These are phyloP conservation scores for Nyssa sinensis DNA, from an alignment of 148 eudicot species.

Conservation along the genomic window DNA sequence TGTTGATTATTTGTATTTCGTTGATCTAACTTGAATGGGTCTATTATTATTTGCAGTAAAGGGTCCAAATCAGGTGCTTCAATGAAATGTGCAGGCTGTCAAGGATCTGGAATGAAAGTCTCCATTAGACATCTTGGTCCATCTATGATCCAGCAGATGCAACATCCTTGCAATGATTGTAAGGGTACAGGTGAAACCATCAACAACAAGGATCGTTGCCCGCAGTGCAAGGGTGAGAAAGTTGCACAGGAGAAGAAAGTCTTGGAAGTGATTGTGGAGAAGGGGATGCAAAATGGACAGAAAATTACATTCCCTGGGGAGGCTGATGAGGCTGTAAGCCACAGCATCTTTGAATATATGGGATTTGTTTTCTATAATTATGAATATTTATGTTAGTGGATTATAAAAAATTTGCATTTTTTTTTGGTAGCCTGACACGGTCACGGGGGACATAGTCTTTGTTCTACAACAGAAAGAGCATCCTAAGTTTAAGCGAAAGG, in stretches of 20 bases:
- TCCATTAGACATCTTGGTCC: constrained; percentile 56
- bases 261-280: constrained; percentile 47
- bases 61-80: constrained; percentile 64
- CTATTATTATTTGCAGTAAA: constrained; percentile 29
- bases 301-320: constrained; percentile 56
- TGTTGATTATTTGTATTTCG: background rate
- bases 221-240: constrained; percentile 53
- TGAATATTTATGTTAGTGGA: background rate
- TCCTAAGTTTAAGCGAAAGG: constrained; percentile 55
- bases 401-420: background rate
- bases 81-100: constrained; percentile 49
- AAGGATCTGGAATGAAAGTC: constrained; percentile 56
- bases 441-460: constrained; percentile 67
- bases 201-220: constrained; percentile 44
- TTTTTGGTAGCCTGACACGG: constrained; percentile 52
- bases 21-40: constrained; percentile 1
- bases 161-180: constrained; percentile 55
- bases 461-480: constrained; percentile 62
- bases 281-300: constrained; percentile 57
- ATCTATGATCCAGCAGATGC: constrained; percentile 64
- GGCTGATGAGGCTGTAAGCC: constrained; percentile 55
- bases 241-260: constrained; percentile 52
- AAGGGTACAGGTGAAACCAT: constrained; percentile 56
- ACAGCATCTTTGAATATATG: background rate
- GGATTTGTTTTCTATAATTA: background rate